These are phyloP conservation scores for Metschnikowia henanensis DNA, from an alignment of 805 yeast species.

Conservation along the genomic window DNA sequence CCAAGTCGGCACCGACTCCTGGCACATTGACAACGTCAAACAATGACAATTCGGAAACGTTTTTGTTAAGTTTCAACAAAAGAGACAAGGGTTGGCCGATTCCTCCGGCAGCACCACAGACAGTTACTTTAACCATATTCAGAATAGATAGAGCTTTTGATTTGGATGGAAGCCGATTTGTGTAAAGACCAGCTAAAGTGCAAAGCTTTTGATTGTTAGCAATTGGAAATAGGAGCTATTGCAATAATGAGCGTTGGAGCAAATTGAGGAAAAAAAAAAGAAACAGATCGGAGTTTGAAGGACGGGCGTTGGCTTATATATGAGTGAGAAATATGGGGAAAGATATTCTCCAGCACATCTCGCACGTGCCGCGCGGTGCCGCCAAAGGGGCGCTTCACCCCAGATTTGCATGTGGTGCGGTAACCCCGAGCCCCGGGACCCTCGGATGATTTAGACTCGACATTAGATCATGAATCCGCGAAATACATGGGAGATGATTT, in stretches of 20 bases:
- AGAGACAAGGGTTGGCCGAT: slow-evolving; percentile 92
- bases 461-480: background rate
- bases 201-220: background rate
- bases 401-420: slow-evolving; percentile 19
- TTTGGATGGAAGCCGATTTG: background rate
- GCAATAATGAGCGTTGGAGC: background rate
- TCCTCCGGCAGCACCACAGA: slow-evolving; percentile 92
- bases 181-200: background rate
- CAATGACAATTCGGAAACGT: slow-evolving; percentile 64
- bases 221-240: too few species aligned
- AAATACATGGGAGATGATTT: too few species aligned
- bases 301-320: slow-evolving; percentile 10
- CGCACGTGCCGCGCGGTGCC: slow-evolving; percentile 1
- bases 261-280: background rate
- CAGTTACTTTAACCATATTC: slow-evolving; percentile 67
- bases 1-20: slow-evolving; percentile 87
- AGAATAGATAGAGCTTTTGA: background rate
- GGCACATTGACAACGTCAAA: slow-evolving; percentile 83
- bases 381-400: slow-evolving; percentile 9
- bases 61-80: slow-evolving; percentile 67
- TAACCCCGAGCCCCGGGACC: slow-evolving; percentile 8
- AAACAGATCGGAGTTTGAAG: background rate
- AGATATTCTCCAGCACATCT: background rate
- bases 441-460: background rate
- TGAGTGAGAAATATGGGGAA: slow-evolving; percentile 11